Evolutionary conservation across 306 rosid genomes (phyloP), one percentile per base, ranked within the genome.

Genomic region (Ochetophila trinervis): DNA sequence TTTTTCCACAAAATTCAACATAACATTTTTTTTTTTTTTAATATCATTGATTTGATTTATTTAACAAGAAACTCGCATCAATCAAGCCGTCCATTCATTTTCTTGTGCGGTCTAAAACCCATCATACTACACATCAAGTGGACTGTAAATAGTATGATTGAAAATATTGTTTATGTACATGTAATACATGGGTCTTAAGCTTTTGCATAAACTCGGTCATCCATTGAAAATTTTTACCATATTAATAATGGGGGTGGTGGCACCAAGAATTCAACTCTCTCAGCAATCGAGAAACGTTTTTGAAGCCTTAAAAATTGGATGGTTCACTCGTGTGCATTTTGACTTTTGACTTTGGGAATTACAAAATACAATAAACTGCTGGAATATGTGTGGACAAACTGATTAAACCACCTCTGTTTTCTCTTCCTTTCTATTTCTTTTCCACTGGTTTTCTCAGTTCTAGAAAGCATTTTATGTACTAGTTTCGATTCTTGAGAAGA

Each of bases 301-400:
- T 88, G 74, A 84, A 79, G 94, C 87, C 94, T 84, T 86, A 72
- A 85, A 81, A 48, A 63, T 72, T 79, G 96, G 95, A 65, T 69
- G 40, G 40, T 40, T 75, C 97, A 88, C 88, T 85, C 95, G 91
- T 86, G 95, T 85, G 96, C 89, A 72, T 79, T 13, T 85, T 86
- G 87, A 84, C 88, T 78, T 76, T 85, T 84, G 87, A 83, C 91
- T 60, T 22, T 27, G 32, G 32, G 66, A 62, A n/a, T n/a, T n/a
- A n/a, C 61, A 63, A 57, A 15, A 57, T 6, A 70, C 32, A 11
- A 20, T 11, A 37, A 42, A 65, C 45, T 35, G 69, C 74, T 82
- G 65, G 84, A 78, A 82, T 84, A 82, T 80, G 82, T 63, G 80
- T 74, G 68, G 70, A 82, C 78, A 76, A 57, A 75, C 76, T 62